Evolutionary conservation across 495 filamentous ascomycete genomes (phyloP).

Genomic region (Aspergillus sclerotiicarbonarius): DNA sequence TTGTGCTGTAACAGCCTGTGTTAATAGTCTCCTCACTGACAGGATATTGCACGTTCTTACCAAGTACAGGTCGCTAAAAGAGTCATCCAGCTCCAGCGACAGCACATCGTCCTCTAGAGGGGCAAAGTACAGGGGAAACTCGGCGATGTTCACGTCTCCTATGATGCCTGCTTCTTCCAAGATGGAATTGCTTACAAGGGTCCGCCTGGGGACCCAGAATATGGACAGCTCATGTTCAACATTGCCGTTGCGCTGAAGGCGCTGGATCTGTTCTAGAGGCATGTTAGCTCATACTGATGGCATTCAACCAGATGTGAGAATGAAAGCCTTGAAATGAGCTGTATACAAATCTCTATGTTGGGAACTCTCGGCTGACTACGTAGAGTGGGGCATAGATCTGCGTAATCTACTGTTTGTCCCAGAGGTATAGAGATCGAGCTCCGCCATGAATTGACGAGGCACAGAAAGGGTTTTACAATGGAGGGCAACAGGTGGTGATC

Average conservation of each 20-base stretch:
- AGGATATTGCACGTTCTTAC: constrained; percentile 37
- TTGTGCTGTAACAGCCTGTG: constrained; percentile 56
- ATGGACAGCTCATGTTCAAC: constrained; percentile 92
- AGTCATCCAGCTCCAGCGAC: constrained; percentile 83
- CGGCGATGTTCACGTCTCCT: constrained; percentile 84
- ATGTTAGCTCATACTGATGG: constrained; percentile 61
- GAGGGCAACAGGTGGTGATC: background rate
- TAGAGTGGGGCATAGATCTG: constrained; percentile 56
- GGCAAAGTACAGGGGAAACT: constrained; percentile 84
- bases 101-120: constrained; percentile 88
- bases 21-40: background rate
- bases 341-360: constrained; percentile 48
- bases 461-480: constrained; percentile 6
- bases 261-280: constrained; percentile 80
- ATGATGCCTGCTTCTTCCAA: constrained; percentile 91
- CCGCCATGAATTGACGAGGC: constrained; percentile 2
- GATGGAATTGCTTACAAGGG: constrained; percentile 85
- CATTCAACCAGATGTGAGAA: constrained; percentile 37
- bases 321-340: constrained; percentile 48
- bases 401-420: constrained; percentile 62
- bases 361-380: constrained; percentile 64
- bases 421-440: constrained; percentile 11
- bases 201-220: constrained; percentile 90
- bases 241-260: constrained; percentile 77
- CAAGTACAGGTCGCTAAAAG: constrained; percentile 84